Base-by-base conservation (phyloP, 257 asterid species). In the Solanum sejunctum region DNA sequence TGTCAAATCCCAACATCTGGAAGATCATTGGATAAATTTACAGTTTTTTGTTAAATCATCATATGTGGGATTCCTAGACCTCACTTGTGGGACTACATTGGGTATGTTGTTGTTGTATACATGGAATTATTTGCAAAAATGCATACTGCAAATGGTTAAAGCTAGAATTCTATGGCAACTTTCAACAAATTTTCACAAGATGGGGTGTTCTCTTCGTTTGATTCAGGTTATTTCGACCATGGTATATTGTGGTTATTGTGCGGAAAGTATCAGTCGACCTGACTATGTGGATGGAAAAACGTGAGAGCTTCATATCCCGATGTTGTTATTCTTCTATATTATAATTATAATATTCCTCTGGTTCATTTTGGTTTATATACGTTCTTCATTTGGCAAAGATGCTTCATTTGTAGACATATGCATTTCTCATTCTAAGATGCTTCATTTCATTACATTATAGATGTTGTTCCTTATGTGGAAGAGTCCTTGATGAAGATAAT, bases 381-480 rank as follows among this genome's bases (percentile, higher is more conserved):
- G 11, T 69, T 15, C 51, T 36, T 36, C 13, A 69, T 17, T 66
- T 13, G 23, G 7, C 12, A 36, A 21, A 58, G 66, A 36, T n/a
- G 60, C 60, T 83, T 69, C 91, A n/a, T 45, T 72, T n/a, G 43
- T 83, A 28, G 20, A 10, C 10, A 21, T 41, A 36, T 36, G 39
- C 39, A 36, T 36, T 3, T 36, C 39, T 36, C 39, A 7, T 51
- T 57, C 17, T 84, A 63, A 45, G 61, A 82, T 66, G 83, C 61
- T 83, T 69, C 91, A 21, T 73, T 73, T 21, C 8, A 6, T 47
- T 12, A 47, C 58, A 1, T 83, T 18, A 83, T 55, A 93, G 98
- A 88, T 91, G 95, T 73, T 94, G 96, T 88, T 52, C 89, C 7
- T 20, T 45, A 54, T 94, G 98, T 85, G 98, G 96, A 84, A 90